Conservation (phyloP, 805 yeast genomes). For the Pichia rugopelliculosa region DNA sequence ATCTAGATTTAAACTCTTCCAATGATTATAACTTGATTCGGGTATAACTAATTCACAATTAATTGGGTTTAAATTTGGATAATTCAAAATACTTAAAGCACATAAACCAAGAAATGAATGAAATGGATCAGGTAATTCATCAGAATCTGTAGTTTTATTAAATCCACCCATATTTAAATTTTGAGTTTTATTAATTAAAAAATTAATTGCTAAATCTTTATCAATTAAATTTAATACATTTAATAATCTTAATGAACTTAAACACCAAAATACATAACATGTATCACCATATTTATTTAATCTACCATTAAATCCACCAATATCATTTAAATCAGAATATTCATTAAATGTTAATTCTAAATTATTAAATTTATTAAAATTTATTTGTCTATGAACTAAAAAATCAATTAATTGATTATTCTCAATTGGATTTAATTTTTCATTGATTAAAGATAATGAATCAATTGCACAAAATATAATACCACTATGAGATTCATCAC, state of each 20-base stretch:
- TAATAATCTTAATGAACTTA: slow-evolving; percentile 49
- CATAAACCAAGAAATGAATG: slow-evolving; percentile 61
- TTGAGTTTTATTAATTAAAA: slow-evolving; percentile 50
- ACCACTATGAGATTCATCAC: slow-evolving; percentile 75
- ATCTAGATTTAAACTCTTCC: slow-evolving; percentile 15
- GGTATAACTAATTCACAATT: slow-evolving; percentile 22
- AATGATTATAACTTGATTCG: slow-evolving; percentile 12
- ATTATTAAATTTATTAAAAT: slow-evolving; percentile 27
- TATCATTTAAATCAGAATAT: slow-evolving; percentile 39
- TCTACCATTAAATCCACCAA: slow-evolving; percentile 83
- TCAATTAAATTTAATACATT: slow-evolving; percentile 28
- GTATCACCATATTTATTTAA: slow-evolving; percentile 80
- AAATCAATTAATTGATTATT: slow-evolving; percentile 39
- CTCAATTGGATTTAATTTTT: slow-evolving; percentile 11
- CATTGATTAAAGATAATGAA: slow-evolving; percentile 38
- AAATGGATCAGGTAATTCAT: slow-evolving; percentile 56
- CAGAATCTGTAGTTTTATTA: slow-evolving; percentile 48
- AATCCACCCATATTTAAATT: slow-evolving; percentile 69
- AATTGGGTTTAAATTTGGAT: slow-evolving; percentile 9
- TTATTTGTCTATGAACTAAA: slow-evolving; percentile 59
- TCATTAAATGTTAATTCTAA: slow-evolving; percentile 23
- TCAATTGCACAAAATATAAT: slow-evolving; percentile 79
- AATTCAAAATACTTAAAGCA: slow-evolving; percentile 34
- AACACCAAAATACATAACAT: slow-evolving; percentile 82
- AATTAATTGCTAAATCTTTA: slow-evolving; percentile 30